Evolutionary conservation across 805 yeast genomes (phyloP), one percentile per base, ranked within the genome.

Genomic region (Zygosaccharomyces bisporus): DNA sequence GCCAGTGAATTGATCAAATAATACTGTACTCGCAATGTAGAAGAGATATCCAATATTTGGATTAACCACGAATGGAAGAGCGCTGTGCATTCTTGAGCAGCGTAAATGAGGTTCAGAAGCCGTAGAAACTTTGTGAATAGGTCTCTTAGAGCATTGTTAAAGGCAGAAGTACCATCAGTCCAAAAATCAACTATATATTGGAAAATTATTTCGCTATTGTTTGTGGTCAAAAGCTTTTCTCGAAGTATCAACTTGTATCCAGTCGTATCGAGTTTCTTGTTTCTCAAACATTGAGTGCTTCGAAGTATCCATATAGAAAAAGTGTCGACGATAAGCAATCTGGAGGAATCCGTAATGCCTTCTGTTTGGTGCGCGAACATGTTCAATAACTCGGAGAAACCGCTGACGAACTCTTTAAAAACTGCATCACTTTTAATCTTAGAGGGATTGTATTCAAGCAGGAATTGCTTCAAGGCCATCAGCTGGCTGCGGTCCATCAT

Each of bases 101-200:
- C 41, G 33, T 56, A 52, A 35, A 64, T 49, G 13, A 51, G 49
- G 25, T 66, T 66, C 32, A 75, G 40, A 17, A 79, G 67, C 1
- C 54, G 49, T 8, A 82, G 59, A 39, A 82, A 56, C 52, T 82
- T 86, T 2, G 60, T 43, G 38, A 87, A 74, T 36, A 88, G 56
- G 24, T 79, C 85, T 43, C 71, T 75, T 41, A 86, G 60, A 0
- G 95, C 81, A 56, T 83, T 86, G 4, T 83, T 79, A 20, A 86
- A 61, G 0, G 95, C 81, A 2, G 85, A 79, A 4, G 83, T 81
- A 1, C 86, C 75, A 40, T 81, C 86, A 42, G 77, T 79, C 80
- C 89, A 81, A 58, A 76, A 80, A 51, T 81, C 89, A 30, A 82
- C 64, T 10, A 83, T 72, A 58, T 76, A 83, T 18, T 69, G 68